Percentiles rank a stretch among this genome's conserved stretches.
Evolutionary conservation across 768 basidiomycete species (phyloP).

Genomic region (Tulasnella sp.): DNA sequence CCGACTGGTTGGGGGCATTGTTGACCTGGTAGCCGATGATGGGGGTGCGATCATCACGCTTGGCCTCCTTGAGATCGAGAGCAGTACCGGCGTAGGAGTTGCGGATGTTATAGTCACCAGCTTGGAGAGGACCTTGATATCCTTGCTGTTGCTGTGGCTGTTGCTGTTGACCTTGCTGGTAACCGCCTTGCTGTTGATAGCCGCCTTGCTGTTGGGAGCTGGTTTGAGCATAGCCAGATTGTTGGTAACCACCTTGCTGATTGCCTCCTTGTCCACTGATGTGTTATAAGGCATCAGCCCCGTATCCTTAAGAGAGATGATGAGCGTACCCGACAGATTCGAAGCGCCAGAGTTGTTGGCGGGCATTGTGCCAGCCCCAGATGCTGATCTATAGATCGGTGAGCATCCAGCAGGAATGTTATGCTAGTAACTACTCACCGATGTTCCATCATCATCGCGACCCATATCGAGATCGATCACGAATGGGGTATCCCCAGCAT

Average conservation of each 20-base stretch:
- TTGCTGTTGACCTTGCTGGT: neutral
- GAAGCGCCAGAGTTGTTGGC: neutral
- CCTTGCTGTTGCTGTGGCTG: constrained; percentile 1
- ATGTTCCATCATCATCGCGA: neutral
- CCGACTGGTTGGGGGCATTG: neutral
- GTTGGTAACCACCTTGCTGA: neutral
- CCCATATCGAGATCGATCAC: neutral
- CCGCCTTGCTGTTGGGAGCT: neutral
- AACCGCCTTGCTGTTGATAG: neutral
- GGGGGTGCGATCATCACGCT: neutral
- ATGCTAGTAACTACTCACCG: neutral
- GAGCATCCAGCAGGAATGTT: neutral
- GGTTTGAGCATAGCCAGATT: neutral
- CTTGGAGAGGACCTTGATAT: neutral
- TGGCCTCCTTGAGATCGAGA: neutral
- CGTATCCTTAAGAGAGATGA: neutral
- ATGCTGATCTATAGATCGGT: constrained; percentile 1
- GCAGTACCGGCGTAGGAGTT: neutral
- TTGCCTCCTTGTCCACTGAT: neutral
- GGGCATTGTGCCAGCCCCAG: neutral
- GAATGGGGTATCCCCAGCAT: neutral
- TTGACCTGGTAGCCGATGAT: neutral
- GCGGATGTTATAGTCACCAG: constrained; percentile 4
- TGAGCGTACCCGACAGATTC: neutral
- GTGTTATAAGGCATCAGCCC: neutral